Evolutionary conservation across 2,329 filamentous ascomycete species (phyloP), one percentile per base, ranked within the genome.

Genomic region (Fusarium longipes): DNA sequence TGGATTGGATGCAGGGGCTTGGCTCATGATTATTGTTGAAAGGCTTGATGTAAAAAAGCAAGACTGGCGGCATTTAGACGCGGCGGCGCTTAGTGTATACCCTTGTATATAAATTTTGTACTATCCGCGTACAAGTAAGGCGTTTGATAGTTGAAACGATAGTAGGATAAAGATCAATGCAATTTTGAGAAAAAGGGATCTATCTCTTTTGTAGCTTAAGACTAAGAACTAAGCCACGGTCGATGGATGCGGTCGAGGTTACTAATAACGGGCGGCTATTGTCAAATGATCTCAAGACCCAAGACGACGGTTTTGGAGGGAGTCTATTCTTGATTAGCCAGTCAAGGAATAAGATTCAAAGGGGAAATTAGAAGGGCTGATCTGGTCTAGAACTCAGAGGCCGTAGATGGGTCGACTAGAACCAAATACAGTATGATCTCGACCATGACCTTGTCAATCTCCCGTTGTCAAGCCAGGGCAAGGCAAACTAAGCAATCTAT

Each of bases 271-370:
- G 65, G 65, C 65, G 65, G 61, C 56, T 68, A 66, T 57, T 22
- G 9, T 35, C 32, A 43, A 59, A 55, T 51, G 40, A 62, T 40
- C 12, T 27, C 39, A 29, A 29, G 63, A 66, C n/a, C 50, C 63
- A 51, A 42, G 50, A 42, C 40, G 38, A 44, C 22, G 59, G 55
- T 30, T 45, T 33, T n/a, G 42, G 38, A 45, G 30, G 42, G 24
- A 39, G 61, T 61, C 56, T 69, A 66, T 68, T 66, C 65, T 52
- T 65, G 27, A 65, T 53, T 33, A 33, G 44, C 60, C 54, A 52
- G 40, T 61, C 39, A 51, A 49, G 43, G 17, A 49, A 20, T 22
- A 33, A 32, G 33, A 25, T 30, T 39, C 25, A 65, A 68, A 57
- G 24, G 18, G 50, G 65, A 66, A 68, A 54, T 63, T 45, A 51